These are phyloP conservation scores for Crithidia brevicula DNA, from an alignment of 208 protist species.

Conservation along the genomic window DNA sequence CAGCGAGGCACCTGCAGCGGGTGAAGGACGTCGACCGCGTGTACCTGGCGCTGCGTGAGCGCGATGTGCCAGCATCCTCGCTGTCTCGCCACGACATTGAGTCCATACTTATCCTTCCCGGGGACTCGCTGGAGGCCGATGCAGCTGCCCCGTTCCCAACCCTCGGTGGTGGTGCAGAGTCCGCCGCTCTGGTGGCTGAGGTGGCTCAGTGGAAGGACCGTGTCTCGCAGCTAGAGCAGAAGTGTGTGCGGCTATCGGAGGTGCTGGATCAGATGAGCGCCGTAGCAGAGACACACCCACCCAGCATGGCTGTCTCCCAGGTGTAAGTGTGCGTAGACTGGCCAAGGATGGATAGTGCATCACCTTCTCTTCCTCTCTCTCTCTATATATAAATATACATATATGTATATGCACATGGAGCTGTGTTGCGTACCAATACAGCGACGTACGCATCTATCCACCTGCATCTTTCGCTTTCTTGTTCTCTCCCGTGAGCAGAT, in stretches of 20 bases:
- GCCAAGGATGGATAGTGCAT: not conserved
- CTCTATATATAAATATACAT: not conserved
- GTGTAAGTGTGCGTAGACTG: not conserved
- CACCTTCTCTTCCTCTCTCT: not conserved
- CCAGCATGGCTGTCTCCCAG: constrained; percentile 55
- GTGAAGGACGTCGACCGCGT: constrained; percentile 65
- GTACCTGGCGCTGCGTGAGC: constrained; percentile 47
- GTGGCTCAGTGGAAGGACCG: constrained; percentile 29
- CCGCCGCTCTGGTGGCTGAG: constrained; percentile 23
- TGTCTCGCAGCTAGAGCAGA: constrained; percentile 42
- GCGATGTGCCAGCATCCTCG: constrained; percentile 48
- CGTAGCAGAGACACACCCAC: constrained; percentile 45
- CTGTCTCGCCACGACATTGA: constrained; percentile 60
- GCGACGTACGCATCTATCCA: too few species aligned
- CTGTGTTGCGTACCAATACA: too few species aligned
- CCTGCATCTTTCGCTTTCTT: too few species aligned
- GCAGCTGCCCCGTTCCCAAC: not conserved
- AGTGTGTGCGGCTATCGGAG: constrained; percentile 38
- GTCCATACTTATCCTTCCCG: constrained; percentile 43
- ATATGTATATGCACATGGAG: not conserved
- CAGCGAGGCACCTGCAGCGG: constrained; percentile 59
- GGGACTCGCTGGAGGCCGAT: constrained; percentile 28
- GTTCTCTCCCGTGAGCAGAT: too few species aligned
- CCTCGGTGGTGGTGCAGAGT: not conserved
- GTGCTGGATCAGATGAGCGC: constrained; percentile 50